Conservation (phyloP, 176 grass and related monocot species). For the Cocos nucifera region DNA sequence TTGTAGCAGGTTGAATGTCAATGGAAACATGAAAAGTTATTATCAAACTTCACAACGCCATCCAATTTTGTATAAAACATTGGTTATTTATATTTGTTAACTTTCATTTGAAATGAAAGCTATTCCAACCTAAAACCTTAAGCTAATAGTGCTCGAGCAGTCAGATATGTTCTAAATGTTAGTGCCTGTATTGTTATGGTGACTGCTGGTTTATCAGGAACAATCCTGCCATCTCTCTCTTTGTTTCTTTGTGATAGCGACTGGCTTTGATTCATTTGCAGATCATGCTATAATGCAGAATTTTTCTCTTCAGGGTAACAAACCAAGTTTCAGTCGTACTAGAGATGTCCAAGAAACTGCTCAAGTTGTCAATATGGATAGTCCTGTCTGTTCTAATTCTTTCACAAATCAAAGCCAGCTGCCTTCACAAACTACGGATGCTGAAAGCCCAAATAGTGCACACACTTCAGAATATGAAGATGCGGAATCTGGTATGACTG, state of each 20-base stretch:
- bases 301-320: conserved; percentile 48
- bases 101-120: too few species aligned
- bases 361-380: conserved; percentile 41
- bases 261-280: background rate
- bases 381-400: conserved; percentile 88
- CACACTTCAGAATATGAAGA: conserved; percentile 95
- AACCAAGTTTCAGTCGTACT: conserved; percentile 54
- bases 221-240: background rate
- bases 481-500: conserved; percentile 91
- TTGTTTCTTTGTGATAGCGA: background rate
- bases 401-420: conserved; percentile 73
- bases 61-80: too few species aligned
- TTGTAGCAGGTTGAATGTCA: too few species aligned
- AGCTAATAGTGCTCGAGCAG: too few species aligned
- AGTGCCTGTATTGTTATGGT: too few species aligned
- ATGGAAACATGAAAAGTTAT: too few species aligned
- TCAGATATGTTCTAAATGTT: too few species aligned
- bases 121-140: too few species aligned
- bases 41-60: too few species aligned
- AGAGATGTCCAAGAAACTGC: conserved; percentile 72
- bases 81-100: too few species aligned
- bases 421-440: conserved; percentile 71
- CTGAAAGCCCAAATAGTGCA: conserved; percentile 88
- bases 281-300: too few species aligned
- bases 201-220: too few species aligned